Percentiles rank a stretch among this genome's conserved stretches.
Evolutionary conservation across 1,139 yeast species (phyloP).

Genomic region (Suhomyces yuchorum): DNA sequence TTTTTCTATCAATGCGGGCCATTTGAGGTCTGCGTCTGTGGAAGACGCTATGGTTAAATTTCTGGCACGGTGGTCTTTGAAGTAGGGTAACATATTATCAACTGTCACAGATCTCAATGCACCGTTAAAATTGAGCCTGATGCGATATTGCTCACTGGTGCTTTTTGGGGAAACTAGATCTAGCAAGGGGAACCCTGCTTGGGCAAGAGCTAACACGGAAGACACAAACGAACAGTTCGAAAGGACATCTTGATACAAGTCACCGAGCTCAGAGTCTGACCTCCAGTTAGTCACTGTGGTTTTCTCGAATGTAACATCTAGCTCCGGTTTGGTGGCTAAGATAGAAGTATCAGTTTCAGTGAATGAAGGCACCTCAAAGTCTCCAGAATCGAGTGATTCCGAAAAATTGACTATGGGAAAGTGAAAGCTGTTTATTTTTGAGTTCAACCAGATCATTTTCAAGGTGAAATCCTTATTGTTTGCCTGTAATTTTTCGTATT

Average conservation of each 20-base stretch:
- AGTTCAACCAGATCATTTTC: slow-evolving; percentile 48
- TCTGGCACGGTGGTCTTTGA: slow-evolving; percentile 22
- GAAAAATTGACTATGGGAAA: slow-evolving; percentile 34
- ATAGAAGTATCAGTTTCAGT: slow-evolving; percentile 16
- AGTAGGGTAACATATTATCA: slow-evolving; percentile 47
- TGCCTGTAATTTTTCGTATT: slow-evolving; percentile 22
- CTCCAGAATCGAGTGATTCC: slow-evolving; percentile 17
- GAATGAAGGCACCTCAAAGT: slow-evolving; percentile 8
- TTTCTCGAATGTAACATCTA: slow-evolving; percentile 21
- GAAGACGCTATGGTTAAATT: slow-evolving; percentile 42
- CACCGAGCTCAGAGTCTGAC: slow-evolving; percentile 21
- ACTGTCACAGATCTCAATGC: slow-evolving; percentile 50
- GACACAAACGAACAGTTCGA: slow-evolving; percentile 82
- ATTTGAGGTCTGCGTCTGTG: slow-evolving; percentile 41
- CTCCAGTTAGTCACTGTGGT: slow-evolving; percentile 24
- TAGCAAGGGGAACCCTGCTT: slow-evolving; percentile 15
- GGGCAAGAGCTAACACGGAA: slow-evolving; percentile 51
- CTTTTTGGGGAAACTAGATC: slow-evolving; percentile 31
- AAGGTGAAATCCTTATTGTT: slow-evolving; percentile 20
- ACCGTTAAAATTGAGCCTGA: slow-evolving; percentile 58
- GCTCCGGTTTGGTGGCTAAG: slow-evolving; percentile 20
- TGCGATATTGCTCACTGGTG: slow-evolving; percentile 36
- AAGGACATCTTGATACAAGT: slow-evolving; percentile 55
- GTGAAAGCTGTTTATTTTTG: slow-evolving; percentile 28
- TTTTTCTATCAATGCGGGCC: slow-evolving; percentile 80